Conservation (phyloP, 805 yeast species). For the Spathaspora boniae region DNA sequence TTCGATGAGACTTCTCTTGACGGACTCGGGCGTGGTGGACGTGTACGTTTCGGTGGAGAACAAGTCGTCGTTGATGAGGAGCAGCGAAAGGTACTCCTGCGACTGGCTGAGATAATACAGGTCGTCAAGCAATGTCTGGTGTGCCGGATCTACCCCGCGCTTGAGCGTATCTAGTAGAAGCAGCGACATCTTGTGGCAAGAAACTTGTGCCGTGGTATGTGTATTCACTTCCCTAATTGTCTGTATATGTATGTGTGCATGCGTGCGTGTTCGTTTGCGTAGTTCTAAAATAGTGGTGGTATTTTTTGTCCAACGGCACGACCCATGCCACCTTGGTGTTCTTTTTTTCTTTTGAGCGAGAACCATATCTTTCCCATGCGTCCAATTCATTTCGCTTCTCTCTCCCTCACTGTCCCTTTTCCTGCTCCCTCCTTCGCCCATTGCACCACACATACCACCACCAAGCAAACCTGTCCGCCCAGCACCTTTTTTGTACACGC, state of each 20-base stretch:
- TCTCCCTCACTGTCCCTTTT: conserved; percentile 2
- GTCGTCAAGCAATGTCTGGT: conserved; percentile 18
- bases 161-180: conserved; percentile 32
- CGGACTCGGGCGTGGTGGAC: conserved; percentile 14
- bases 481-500: background rate
- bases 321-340: background rate
- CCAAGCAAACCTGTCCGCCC: conserved; percentile 1
- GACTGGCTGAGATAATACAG: conserved; percentile 17
- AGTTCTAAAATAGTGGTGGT: background rate
- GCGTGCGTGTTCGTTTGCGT: too few species aligned
- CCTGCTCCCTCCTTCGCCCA: background rate
- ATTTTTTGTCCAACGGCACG: background rate
- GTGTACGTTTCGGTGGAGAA: conserved; percentile 42
- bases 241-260: conserved; percentile 2
- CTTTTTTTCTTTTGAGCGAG: background rate
- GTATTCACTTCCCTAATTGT: background rate
- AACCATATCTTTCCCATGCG: background rate
- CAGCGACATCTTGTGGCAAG: conserved; percentile 22
- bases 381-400: background rate
- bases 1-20: conserved; percentile 45
- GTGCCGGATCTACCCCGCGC: conserved; percentile 22
- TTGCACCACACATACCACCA: background rate
- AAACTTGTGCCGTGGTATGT: background rate
- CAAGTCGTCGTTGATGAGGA: conserved; percentile 48
- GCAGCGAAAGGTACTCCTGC: conserved; percentile 31